Base-by-base conservation (phyloP, 2,329 filamentous ascomycete species). In the Fusarium tricinctum region DNA sequence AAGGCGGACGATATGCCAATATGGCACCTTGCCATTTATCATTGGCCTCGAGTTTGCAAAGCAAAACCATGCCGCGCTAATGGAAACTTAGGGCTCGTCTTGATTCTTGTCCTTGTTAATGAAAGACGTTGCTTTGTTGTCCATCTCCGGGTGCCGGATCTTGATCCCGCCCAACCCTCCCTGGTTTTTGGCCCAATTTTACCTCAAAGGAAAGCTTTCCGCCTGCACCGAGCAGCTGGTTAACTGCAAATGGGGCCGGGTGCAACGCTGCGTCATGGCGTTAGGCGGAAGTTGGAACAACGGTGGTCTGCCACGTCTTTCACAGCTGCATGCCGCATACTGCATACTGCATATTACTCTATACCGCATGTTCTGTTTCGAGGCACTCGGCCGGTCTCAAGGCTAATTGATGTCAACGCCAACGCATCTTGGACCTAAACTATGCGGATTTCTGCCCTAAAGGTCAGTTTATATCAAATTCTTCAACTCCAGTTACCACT, bases 141-240 rank as follows among this genome's bases (percentile, higher is more conserved):
- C 56, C 53, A 44, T 70, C 50, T 61, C 58, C 70, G 46, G 58
- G 63, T 59, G 46, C 59, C 70, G 72, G 72, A 74, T 72, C 69
- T 64, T 63, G 51, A 67, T 72, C 57, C 70, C 67, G 51, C 54
- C 61, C 54, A 63, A 56, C 47, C 58, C 57, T 43, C 56, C 28
- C 28, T 30, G 28, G 35, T 19, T 22, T 63, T 58, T 40, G 32
- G 28, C 38, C 58, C 26, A 58, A 33, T 39, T 56, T 28, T 55
- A 32, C 45, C 56, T 40, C 47, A 32, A 39, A 43, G 35, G 42
- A 59, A 39, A 38, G 40, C 30, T 58, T 48, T 51, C 46, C 28
- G 35, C 35, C 65, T 39, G 72, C 72, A 73, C 72, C 72, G 69
- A 74, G 61, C 53, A 69, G 55, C 64, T 64, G 72, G 72, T 74